Evolutionary conservation across 176 grass and related monocot species (phyloP).

Genomic region (Neostapfia colusana): DNA sequence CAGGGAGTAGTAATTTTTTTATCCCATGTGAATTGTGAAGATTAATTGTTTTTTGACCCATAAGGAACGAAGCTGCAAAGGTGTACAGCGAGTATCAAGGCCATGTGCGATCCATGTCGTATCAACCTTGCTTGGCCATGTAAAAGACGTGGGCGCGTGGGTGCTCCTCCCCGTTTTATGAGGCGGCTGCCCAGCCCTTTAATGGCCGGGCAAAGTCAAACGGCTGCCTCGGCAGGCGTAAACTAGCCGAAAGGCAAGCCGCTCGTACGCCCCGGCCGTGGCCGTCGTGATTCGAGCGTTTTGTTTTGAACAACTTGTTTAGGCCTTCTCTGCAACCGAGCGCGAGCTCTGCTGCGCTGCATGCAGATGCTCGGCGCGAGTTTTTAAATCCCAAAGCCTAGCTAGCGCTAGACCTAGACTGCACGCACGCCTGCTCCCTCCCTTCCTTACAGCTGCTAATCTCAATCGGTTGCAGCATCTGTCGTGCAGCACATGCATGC

Average conservation of each 20-base stretch:
- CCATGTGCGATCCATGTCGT: slow-evolving; percentile 41
- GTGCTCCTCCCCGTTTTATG: slow-evolving; percentile 46
- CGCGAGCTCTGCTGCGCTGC: slow-evolving; percentile 14
- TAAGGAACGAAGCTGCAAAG: no score
- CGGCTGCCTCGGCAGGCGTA: slow-evolving; percentile 47
- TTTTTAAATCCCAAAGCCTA: no score
- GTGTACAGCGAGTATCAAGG: not conserved
- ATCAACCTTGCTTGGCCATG: slow-evolving; percentile 29
- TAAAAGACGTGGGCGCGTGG: slow-evolving; percentile 21
- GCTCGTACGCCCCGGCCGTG: slow-evolving; percentile 32
- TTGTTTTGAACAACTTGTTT: not conserved
- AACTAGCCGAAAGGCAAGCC: slow-evolving; percentile 48
- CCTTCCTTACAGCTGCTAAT: not conserved
- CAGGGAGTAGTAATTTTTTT: no score
- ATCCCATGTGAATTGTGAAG: no score
- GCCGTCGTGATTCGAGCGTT: slow-evolving; percentile 31
- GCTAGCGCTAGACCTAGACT: slow-evolving; percentile 24
- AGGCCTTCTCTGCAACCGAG: no score
- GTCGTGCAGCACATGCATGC: slow-evolving; percentile 7
- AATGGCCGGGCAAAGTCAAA: slow-evolving; percentile 54
- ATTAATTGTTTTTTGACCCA: no score
- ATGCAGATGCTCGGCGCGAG: not conserved
- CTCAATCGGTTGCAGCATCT: slow-evolving; percentile 1
- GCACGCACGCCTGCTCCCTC: slow-evolving; percentile 48
- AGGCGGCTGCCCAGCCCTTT: slow-evolving; percentile 44